A percentile compares a stretch with the other conserved stretches of the same genome.
phyloP scores from a whole-genome alignment of 345 rosid genomes.

The Rhizophora apiculata region DNA sequence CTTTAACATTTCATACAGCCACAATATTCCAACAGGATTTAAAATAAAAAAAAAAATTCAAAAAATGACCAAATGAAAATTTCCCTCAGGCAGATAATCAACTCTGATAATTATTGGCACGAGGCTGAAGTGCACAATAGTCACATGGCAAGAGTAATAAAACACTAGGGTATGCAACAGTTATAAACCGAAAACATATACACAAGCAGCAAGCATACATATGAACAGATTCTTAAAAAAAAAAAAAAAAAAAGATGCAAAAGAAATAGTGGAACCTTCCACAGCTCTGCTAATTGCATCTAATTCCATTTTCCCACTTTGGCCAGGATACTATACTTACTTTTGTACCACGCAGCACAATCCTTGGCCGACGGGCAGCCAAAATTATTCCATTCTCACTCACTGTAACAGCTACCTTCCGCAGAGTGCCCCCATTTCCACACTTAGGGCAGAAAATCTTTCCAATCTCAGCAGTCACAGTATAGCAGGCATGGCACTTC shows the following conservation, averaged over 20 bases:
- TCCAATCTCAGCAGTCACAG: constrained; percentile 76
- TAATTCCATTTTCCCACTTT: background rate
- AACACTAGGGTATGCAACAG: background rate
- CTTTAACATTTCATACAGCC: background rate
- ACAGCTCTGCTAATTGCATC: background rate
- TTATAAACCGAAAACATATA: background rate
- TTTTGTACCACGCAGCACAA: constrained; percentile 75
- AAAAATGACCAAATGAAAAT: background rate
- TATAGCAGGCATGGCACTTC: constrained; percentile 95
- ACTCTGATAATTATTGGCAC: background rate
- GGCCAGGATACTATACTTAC: constrained; percentile 32
- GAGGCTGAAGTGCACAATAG: background rate
- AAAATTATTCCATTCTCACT: constrained; percentile 70
- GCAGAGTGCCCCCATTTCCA: constrained; percentile 92
- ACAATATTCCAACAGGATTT: too few relatives aligned
- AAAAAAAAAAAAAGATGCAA: background rate
- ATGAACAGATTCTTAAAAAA: background rate
- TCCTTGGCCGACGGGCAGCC: constrained; percentile 64
- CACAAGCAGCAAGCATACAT: background rate
- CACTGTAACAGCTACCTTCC: constrained; percentile 79
- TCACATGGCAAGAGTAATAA: background rate
- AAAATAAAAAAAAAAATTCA: background rate
- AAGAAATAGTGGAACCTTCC: background rate
- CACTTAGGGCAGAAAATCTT: constrained; percentile 90
- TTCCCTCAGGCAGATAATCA: background rate